Conservation (phyloP, 179 eudicot genomes). For the Silene vulgaris region DNA sequence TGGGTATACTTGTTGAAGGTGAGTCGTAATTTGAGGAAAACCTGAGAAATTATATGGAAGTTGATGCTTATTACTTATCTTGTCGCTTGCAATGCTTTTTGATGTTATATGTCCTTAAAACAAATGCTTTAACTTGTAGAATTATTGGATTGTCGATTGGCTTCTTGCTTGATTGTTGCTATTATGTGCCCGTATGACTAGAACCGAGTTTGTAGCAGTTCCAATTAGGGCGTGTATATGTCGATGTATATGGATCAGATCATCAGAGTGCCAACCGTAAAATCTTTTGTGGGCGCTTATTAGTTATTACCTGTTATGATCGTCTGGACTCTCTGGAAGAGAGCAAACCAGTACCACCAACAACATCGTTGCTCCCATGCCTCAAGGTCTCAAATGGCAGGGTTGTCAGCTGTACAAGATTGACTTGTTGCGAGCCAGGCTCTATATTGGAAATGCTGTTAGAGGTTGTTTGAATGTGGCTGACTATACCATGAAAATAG, state of each 20-base stretch:
- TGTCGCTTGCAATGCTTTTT: not conserved
- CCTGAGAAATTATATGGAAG: not conserved
- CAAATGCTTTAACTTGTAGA: not conserved
- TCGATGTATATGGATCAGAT: not conserved
- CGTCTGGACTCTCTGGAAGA: not conserved
- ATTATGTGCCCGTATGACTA: not conserved
- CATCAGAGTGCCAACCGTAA: too few relatives aligned
- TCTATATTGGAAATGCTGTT: not conserved
- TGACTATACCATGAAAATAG: not conserved
- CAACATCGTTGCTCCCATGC: too few relatives aligned
- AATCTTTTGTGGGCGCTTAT: too few relatives aligned
- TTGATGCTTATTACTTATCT: too few relatives aligned
- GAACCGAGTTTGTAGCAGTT: not conserved
- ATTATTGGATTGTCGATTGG: not conserved
- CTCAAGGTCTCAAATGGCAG: too few relatives aligned
- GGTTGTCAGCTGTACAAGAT: not conserved
- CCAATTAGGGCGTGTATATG: not conserved
- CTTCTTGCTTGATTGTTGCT: conserved; percentile 1
- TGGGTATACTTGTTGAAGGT: conserved; percentile 78
- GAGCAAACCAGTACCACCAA: not conserved
- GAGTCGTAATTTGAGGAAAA: conserved; percentile 11
- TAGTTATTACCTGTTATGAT: too few relatives aligned
- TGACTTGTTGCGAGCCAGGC: not conserved
- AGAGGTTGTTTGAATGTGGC: not conserved
- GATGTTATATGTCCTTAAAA: not conserved